A percentile compares a stretch with the other conserved stretches of the same genome.
These are phyloP conservation scores for Hamamelis virginiana DNA, from an alignment of 164 flowering plant genomes.

Conservation along the genomic window DNA sequence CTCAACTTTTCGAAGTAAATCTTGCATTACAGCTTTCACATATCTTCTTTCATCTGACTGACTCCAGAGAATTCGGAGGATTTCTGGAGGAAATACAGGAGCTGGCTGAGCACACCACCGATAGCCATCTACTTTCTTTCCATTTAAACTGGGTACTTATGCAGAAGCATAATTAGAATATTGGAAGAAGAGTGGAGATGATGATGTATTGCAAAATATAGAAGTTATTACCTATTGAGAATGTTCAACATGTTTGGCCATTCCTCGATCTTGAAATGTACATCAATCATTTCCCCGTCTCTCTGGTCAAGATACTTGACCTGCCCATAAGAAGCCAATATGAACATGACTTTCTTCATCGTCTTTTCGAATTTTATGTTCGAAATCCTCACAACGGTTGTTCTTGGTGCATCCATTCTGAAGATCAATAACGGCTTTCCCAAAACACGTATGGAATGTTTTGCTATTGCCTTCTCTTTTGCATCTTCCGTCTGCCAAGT, in stretches of 20 bases:
- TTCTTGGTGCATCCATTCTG: slow-evolving; percentile 47
- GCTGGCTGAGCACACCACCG: slow-evolving; percentile 39
- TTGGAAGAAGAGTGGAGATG: background rate
- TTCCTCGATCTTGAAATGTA: slow-evolving; percentile 29
- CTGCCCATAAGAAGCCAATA: slow-evolving; percentile 18
- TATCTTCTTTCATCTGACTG: slow-evolving; percentile 31
- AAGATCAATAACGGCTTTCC: slow-evolving; percentile 26
- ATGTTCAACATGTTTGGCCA: slow-evolving; percentile 50
- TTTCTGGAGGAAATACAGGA: slow-evolving; percentile 32
- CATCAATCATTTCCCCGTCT: slow-evolving; percentile 18
- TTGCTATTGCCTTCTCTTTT: slow-evolving; percentile 44
- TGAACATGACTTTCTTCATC: background rate
- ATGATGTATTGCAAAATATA: background rate
- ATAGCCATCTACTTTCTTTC: slow-evolving; percentile 20
- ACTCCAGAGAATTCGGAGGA: slow-evolving; percentile 36
- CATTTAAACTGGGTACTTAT: slow-evolving; percentile 32
- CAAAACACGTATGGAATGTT: slow-evolving; percentile 22
- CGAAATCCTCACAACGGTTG: slow-evolving; percentile 48
- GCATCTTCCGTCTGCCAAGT: slow-evolving; percentile 44
- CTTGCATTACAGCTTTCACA: slow-evolving; percentile 13
- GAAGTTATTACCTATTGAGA: slow-evolving; percentile 35
- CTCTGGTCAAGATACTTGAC: slow-evolving; percentile 7
- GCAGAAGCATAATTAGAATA: background rate
- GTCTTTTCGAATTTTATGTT: background rate
- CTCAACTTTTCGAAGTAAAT: slow-evolving; percentile 17